Evolutionary conservation across 768 basidiomycete genomes (phyloP).

Genomic region (Krasilnikovozyma curviuscula): DNA sequence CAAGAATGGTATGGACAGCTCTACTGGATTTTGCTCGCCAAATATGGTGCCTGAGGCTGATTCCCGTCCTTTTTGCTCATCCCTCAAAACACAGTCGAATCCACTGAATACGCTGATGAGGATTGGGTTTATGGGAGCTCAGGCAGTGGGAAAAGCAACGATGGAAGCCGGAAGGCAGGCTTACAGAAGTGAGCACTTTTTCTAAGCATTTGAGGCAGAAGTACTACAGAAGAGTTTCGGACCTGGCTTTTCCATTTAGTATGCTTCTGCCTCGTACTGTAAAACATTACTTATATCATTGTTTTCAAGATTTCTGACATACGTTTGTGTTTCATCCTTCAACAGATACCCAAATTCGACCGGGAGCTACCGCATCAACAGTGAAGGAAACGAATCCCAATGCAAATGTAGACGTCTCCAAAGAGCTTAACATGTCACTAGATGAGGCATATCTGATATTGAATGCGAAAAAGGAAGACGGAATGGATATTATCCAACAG

Average conservation of each 20-base stretch:
- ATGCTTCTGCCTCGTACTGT: not conserved
- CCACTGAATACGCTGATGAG: too few relatives aligned
- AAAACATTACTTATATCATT: not conserved
- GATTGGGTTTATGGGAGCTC: too few relatives aligned
- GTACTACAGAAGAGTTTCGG: too few relatives aligned
- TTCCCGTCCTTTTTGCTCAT: too few relatives aligned
- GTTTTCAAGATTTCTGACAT: not conserved
- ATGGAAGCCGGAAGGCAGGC: constrained; percentile 79
- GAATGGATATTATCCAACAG: constrained; percentile 49
- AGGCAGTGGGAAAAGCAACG: too few relatives aligned
- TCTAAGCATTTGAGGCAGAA: too few relatives aligned
- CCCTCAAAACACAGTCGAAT: too few relatives aligned
- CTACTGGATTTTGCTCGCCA: too few relatives aligned
- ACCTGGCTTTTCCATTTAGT: not conserved
- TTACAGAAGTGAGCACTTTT: constrained; percentile 52
- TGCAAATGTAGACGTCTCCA: constrained; percentile 55
- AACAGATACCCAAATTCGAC: constrained; percentile 63
- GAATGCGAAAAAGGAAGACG: constrained; percentile 59
- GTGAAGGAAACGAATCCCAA: constrained; percentile 41
- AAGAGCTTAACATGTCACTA: constrained; percentile 74
- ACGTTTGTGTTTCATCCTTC: not conserved
- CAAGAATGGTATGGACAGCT: too few relatives aligned
- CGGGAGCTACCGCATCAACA: constrained; percentile 51
- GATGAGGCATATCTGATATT: constrained; percentile 89
- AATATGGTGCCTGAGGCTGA: too few relatives aligned